Base-by-base conservation (phyloP, 1,284 basidiomycete species). In the Ustilago vetiveriae region DNA sequence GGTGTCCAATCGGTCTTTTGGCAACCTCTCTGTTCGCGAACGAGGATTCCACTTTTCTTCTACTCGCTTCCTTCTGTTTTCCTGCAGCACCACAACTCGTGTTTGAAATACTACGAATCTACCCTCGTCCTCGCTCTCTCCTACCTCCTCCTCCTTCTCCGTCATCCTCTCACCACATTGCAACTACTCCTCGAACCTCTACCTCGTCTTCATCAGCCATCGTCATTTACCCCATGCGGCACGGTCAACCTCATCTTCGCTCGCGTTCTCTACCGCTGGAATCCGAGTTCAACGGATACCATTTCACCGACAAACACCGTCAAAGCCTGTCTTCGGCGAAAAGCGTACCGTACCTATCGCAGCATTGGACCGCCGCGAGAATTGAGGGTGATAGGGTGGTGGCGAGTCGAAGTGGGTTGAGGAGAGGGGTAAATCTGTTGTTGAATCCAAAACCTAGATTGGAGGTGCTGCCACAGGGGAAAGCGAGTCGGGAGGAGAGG, bases 361-460 rank as follows among this genome's bases (percentile, higher is more conserved):
- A 53, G 19, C 69, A 72, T 23, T 72, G 69, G 69, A 24, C 43
- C 1, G 69, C 64, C 1, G 69, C 55, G 3, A 60, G 53, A 35
- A 39, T 60, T 10, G 33, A 19, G n/a, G 69, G 69, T 13, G 64
- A 67, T 33, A 55, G 64, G 2, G 64, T 67, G 24, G 41, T 63
- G 4, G 46, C 51, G 7, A 52, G 64, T n/a, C 46, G 63, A 2
- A 64, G 58, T 27, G 59, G 64, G 35, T 52, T 64, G 29, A 24
- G 56, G 6, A 51, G 64, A 8, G 59, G 59, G 0, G 27, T 68
- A 23, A 72, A 56, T 13, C 35, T 72, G 14, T 42, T 65, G 33
- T 17, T 72, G n/a, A 49, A 59, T 19, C 60, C 70, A 3, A 47
- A 41, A n/a, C 70, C 70, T 6, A 63, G 41, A 40, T 49, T 67